A percentile compares a stretch with the other conserved stretches of the same genome.
These are phyloP conservation scores for Hypoxylon sp. DNA, from an alignment of 2,329 filamentous ascomycete genomes.

Conservation along the genomic window DNA sequence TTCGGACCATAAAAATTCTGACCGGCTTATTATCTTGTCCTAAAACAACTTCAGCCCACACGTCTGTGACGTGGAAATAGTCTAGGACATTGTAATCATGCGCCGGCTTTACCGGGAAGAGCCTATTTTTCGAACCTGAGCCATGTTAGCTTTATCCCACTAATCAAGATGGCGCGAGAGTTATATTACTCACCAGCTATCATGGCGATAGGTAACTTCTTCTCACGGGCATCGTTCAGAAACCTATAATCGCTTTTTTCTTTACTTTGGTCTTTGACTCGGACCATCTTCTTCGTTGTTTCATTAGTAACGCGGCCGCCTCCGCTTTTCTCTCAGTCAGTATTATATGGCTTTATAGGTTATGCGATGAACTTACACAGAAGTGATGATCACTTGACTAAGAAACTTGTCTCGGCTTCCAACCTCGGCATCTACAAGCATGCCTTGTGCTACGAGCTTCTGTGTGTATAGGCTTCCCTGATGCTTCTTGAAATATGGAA, in stretches of 20 bases:
- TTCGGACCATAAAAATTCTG: constrained; percentile 68
- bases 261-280: background rate
- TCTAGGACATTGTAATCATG: constrained; percentile 76
- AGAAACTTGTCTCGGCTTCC: constrained; percentile 71
- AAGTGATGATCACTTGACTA: constrained; percentile 74
- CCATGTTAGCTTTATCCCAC: constrained; percentile 26
- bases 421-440: constrained; percentile 71
- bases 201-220: constrained; percentile 65
- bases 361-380: constrained; percentile 64
- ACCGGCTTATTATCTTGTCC: constrained; percentile 54
- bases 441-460: constrained; percentile 67
- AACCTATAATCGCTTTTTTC: background rate
- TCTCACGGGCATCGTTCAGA: constrained; percentile 59
- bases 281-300: constrained; percentile 61
- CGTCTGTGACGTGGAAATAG: constrained; percentile 77
- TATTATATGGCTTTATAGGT: background rate
- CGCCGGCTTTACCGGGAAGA: constrained; percentile 64
- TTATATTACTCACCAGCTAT: constrained; percentile 64
- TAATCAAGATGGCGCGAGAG: background rate
- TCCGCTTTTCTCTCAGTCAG: constrained; percentile 45
- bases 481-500: constrained; percentile 74
- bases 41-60: constrained; percentile 74
- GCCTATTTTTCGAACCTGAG: constrained; percentile 66
- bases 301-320: constrained; percentile 38
- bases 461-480: constrained; percentile 72